A percentile compares a stretch with the other conserved stretches of the same genome.
phyloP scores from a whole-genome alignment of 495 filamentous ascomycete genomes.

The Penicillium maclennaniae region DNA sequence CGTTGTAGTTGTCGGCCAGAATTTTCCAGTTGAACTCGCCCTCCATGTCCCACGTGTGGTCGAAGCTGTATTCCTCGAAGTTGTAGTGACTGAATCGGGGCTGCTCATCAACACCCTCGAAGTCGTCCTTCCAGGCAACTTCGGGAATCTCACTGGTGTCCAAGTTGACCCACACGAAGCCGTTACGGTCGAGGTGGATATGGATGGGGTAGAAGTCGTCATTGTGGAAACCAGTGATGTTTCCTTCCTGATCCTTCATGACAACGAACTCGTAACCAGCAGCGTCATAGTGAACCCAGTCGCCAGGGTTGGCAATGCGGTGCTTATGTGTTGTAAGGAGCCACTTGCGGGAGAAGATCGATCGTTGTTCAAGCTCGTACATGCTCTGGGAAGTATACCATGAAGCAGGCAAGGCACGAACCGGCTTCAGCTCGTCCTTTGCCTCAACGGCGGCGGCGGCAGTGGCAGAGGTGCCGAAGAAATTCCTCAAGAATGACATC shows the following conservation, averaged over 20 bases:
- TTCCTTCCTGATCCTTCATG: constrained; percentile 36
- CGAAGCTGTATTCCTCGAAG: constrained; percentile 44
- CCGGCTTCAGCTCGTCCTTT: constrained; percentile 21
- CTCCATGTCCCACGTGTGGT: constrained; percentile 46
- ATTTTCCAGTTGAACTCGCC: constrained; percentile 50
- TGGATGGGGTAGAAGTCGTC: constrained; percentile 38
- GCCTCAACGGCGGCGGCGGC: constrained; percentile 6
- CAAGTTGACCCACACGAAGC: constrained; percentile 50
- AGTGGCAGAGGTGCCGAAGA: constrained; percentile 21
- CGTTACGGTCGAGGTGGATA: constrained; percentile 41
- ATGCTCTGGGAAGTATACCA: constrained; percentile 46
- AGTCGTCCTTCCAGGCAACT: constrained; percentile 42
- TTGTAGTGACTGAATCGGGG: constrained; percentile 39
- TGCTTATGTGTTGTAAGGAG: constrained; percentile 46
- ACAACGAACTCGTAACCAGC: constrained; percentile 47
- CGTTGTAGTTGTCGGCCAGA: constrained; percentile 48
- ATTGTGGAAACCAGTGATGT: constrained; percentile 47
- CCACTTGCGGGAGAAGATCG: constrained; percentile 49
- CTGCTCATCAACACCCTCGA: constrained; percentile 38
- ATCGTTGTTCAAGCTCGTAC: constrained; percentile 45
- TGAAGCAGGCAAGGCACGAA: constrained; percentile 40
- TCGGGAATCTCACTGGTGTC: constrained; percentile 32
- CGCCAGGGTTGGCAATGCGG: constrained; percentile 41
- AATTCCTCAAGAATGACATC: constrained; percentile 32
- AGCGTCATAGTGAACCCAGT: constrained; percentile 41